phyloP scores from a whole-genome alignment of 2,329 filamentous ascomycete genomes.

The Nigrospora osmanthi region DNA sequence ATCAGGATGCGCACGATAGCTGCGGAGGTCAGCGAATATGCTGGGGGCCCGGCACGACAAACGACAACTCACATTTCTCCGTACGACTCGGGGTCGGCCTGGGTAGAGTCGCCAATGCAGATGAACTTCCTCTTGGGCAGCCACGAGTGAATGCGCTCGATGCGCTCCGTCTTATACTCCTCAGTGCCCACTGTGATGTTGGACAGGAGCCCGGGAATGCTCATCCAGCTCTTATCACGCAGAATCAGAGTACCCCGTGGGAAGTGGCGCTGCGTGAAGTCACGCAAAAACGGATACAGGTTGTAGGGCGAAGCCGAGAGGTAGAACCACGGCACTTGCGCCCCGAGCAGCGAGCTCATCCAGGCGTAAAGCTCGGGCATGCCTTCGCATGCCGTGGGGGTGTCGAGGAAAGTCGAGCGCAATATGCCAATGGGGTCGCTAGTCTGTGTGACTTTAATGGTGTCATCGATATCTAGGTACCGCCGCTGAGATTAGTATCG shows the following conservation, averaged over 20 bases:
- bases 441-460: constrained; percentile 86
- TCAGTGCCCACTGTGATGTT: constrained; percentile 75
- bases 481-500: not conserved
- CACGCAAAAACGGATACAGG: constrained; percentile 76
- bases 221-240: constrained; percentile 81
- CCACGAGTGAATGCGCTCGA: constrained; percentile 71
- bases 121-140: constrained; percentile 74
- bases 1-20: constrained; percentile 55
- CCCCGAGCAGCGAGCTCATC: constrained; percentile 44
- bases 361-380: constrained; percentile 80
- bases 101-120: constrained; percentile 83
- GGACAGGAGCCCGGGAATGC: constrained; percentile 68
- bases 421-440: constrained; percentile 74
- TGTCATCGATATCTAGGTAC: constrained; percentile 88
- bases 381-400: constrained; percentile 61
- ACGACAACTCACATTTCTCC: constrained; percentile 57
- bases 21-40: constrained; percentile 14
- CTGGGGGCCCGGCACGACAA: not conserved
- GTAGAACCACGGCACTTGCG: constrained; percentile 78
- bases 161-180: constrained; percentile 76
- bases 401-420: constrained; percentile 72
- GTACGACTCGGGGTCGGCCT: constrained; percentile 86
- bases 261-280: constrained; percentile 62
- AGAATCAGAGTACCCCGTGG: constrained; percentile 75
- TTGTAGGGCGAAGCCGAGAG: constrained; percentile 92